Evolutionary conservation across 768 basidiomycete species (phyloP).

Genomic region (Lentinula detonsa): DNA sequence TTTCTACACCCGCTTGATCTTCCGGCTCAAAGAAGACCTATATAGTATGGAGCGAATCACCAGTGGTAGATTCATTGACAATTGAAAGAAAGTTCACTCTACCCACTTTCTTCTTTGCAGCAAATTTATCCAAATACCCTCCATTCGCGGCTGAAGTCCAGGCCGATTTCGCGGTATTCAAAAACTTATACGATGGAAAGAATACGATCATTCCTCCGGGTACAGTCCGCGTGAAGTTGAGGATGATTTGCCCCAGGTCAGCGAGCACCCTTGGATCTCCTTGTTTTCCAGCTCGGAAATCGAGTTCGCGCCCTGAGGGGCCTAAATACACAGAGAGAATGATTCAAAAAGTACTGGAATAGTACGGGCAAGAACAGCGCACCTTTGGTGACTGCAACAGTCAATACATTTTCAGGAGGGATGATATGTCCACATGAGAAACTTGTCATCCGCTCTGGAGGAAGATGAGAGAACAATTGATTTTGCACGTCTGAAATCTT

Average conservation of each 20-base stretch:
- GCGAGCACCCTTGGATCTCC: slow-evolving; percentile 57
- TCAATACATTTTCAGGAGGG: slow-evolving; percentile 69
- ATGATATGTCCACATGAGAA: slow-evolving; percentile 95
- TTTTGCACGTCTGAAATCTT: slow-evolving; percentile 84
- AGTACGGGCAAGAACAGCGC: not conserved
- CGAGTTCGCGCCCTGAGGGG: slow-evolving; percentile 65
- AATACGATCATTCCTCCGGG: slow-evolving; percentile 92
- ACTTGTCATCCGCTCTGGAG: slow-evolving; percentile 55
- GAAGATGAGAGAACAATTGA: slow-evolving; percentile 72
- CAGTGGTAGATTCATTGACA: not conserved
- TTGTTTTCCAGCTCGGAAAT: slow-evolving; percentile 78
- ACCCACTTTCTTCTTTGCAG: slow-evolving; percentile 67
- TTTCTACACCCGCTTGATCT: slow-evolving; percentile 64
- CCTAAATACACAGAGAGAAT: not conserved
- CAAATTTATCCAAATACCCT: slow-evolving; percentile 57
- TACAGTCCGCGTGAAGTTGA: slow-evolving; percentile 74
- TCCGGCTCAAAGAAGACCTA: slow-evolving; percentile 91
- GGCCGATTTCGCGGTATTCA: slow-evolving; percentile 55
- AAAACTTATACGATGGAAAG: slow-evolving; percentile 85
- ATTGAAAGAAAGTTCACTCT: not conserved
- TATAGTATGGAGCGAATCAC: not conserved
- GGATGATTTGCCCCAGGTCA: slow-evolving; percentile 78
- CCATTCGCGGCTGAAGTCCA: slow-evolving; percentile 50
- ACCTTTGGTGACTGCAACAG: slow-evolving; percentile 68
- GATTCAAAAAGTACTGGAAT: not conserved